phyloP scores from a whole-genome alignment of 257 asterid genomes.

The Solanum bulbocastanum region DNA sequence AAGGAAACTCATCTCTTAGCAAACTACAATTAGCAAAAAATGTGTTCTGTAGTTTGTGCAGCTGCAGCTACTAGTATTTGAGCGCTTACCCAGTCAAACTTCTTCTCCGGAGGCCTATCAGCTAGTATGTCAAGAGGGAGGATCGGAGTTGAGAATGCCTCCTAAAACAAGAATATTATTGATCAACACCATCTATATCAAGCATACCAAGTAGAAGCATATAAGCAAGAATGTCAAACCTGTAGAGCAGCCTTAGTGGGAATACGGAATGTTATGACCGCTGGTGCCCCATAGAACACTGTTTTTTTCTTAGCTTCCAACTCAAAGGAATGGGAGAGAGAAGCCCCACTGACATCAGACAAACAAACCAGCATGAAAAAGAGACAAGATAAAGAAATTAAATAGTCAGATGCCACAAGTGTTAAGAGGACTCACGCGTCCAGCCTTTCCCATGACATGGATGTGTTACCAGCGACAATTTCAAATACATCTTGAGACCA shows the following conservation, averaged over 20 bases:
- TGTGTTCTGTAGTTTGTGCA: neutral
- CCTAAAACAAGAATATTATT: conserved; percentile 28
- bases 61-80: neutral
- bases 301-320: conserved; percentile 72
- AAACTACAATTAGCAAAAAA: conserved; percentile 3
- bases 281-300: conserved; percentile 60
- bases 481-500: conserved; percentile 64
- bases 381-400: neutral
- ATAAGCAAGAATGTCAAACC: conserved; percentile 32
- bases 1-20: conserved; percentile 8
- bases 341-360: conserved; percentile 46
- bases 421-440: conserved; percentile 55
- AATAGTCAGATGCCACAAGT: neutral
- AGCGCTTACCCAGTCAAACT: conserved; percentile 74
- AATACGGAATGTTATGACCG: conserved; percentile 70
- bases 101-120: conserved; percentile 76
- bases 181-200: neutral
- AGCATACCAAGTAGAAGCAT: neutral
- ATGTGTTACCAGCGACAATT: conserved; percentile 64
- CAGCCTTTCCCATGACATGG: conserved; percentile 89
- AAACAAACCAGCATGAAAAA: conserved; percentile 3
- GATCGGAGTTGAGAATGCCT: conserved; percentile 81
- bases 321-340: conserved; percentile 73
- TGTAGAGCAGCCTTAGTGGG: conserved; percentile 78
- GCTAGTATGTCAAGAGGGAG: conserved; percentile 80